Conservation (phyloP, 768 basidiomycete species). For the Amanita thiersii region DNA sequence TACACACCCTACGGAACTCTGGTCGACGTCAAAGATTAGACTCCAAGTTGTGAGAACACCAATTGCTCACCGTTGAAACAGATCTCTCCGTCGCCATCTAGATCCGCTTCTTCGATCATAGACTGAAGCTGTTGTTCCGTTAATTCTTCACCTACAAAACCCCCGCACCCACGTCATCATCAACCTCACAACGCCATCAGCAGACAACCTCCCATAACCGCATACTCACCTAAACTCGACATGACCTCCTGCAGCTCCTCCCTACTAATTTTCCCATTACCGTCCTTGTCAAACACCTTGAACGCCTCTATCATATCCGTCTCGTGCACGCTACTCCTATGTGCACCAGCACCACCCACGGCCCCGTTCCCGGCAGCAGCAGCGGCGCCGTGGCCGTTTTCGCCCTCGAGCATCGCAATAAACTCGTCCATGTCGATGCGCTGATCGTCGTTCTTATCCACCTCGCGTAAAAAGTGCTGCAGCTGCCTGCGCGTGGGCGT, state of each 20-base stretch:
- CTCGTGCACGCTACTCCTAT: background rate
- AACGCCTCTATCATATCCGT: background rate
- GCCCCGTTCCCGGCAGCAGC: too few species aligned
- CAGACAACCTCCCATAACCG: background rate
- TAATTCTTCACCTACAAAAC: background rate
- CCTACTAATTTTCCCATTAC: constrained; percentile 71
- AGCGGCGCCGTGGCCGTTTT: too few species aligned
- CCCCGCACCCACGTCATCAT: too few species aligned
- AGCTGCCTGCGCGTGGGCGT: background rate
- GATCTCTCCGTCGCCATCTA: background rate
- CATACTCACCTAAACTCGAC: constrained; percentile 27
- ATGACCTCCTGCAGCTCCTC: constrained; percentile 81
- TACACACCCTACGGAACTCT: too few species aligned
- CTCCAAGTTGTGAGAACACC: too few species aligned
- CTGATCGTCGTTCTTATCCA: background rate
- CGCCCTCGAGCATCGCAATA: background rate
- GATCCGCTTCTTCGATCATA: background rate
- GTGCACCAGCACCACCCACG: too few species aligned
- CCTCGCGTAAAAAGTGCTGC: background rate
- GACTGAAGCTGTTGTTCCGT: background rate
- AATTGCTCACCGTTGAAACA: background rate
- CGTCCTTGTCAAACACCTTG: constrained; percentile 57
- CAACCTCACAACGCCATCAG: background rate
- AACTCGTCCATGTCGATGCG: background rate
- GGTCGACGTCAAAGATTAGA: too few species aligned